A percentile compares a stretch with the other conserved stretches of the same genome.
phyloP scores from a whole-genome alignment of 345 rosid species.

The Ailanthus altissimus region DNA sequence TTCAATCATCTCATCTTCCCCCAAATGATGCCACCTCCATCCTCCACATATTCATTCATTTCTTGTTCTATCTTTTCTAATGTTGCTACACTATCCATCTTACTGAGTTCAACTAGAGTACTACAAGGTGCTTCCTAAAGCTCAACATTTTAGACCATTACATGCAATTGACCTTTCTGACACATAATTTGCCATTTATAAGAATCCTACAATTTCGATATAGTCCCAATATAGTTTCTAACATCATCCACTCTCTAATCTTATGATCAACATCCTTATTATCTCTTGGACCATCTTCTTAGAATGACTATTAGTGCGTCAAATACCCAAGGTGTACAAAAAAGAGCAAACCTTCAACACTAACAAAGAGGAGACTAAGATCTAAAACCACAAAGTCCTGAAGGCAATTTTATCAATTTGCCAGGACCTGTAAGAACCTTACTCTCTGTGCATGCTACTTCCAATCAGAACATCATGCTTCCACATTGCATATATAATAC shows the following conservation, averaged over 20 bases:
- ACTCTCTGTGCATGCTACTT: background rate
- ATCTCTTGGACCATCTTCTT: background rate
- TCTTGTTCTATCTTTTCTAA: background rate
- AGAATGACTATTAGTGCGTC: background rate
- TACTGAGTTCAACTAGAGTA: background rate
- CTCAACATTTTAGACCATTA: background rate
- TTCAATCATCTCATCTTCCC: background rate
- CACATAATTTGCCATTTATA: background rate
- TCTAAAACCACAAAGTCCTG: background rate
- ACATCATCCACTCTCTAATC: background rate
- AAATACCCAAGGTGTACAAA: background rate
- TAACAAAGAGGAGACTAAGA: background rate
- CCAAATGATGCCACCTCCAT: background rate
- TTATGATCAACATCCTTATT: background rate
- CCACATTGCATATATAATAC: background rate
- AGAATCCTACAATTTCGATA: background rate
- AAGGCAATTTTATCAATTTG: background rate
- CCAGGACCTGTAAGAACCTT: background rate
- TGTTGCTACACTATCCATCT: background rate
- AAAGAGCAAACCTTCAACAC: background rate
- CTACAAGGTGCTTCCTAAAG: background rate
- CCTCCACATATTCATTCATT: background rate
- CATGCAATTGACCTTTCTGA: background rate
- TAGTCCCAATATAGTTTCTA: background rate
- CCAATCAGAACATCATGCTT: background rate